A percentile compares a stretch with the other conserved stretches of the same genome.
phyloP scores from a whole-genome alignment of 345 rosid species.

The Durio zibethinus region DNA sequence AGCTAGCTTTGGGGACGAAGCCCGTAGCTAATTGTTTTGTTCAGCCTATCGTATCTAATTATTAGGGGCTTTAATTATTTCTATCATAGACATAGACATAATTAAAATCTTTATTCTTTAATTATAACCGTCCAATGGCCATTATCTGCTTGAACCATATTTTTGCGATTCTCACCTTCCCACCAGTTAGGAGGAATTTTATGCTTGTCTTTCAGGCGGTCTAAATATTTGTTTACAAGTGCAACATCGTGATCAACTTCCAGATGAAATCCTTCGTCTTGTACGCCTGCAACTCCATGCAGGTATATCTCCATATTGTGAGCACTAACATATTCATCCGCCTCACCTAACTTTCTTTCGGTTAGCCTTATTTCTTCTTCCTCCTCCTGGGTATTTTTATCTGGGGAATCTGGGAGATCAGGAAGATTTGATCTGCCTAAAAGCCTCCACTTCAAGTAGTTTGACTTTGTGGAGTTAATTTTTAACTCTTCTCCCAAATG shows the following conservation, averaged over 20 bases:
- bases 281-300: background rate
- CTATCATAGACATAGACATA: too few species aligned
- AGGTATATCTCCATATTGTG: constrained; percentile 34
- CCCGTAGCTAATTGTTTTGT: too few species aligned
- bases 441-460: constrained; percentile 46
- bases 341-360: too few species aligned
- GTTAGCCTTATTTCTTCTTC: too few species aligned
- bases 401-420: too few species aligned
- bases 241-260: constrained; percentile 53
- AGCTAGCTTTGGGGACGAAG: too few species aligned
- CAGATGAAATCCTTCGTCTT: constrained; percentile 34
- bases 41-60: too few species aligned
- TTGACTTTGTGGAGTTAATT: constrained; percentile 51
- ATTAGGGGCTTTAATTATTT: too few species aligned
- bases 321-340: constrained; percentile 18
- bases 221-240: constrained; percentile 48
- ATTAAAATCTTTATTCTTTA: too few species aligned
- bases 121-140: constrained; percentile 62
- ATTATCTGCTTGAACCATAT: constrained; percentile 58
- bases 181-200: constrained; percentile 46
- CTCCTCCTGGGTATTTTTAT: background rate
- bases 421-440: background rate
- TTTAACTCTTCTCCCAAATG: constrained; percentile 59
- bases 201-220: constrained; percentile 50
- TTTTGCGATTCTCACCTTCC: constrained; percentile 52